Evolutionary conservation across 164 flowering plant species (phyloP).

Genomic region (Vitis amurensis): DNA sequence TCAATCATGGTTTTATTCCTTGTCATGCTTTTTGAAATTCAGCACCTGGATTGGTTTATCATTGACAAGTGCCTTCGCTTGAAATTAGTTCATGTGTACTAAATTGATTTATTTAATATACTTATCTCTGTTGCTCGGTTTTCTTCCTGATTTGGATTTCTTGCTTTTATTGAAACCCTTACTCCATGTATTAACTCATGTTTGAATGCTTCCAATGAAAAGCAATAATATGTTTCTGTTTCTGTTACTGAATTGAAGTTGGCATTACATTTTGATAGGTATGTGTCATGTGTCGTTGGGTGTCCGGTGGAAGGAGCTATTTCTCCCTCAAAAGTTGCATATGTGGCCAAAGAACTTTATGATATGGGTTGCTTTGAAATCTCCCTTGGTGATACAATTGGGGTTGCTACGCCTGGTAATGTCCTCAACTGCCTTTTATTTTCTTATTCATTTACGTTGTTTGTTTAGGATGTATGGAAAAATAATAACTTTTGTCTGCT

Average conservation of each 20-base stretch:
- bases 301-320: conserved; percentile 93
- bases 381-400: conserved; percentile 96
- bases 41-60: no score
- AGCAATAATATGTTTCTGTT: not conserved
- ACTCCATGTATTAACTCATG: no score
- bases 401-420: conserved; percentile 98
- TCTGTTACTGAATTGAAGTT: not conserved
- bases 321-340: conserved; percentile 82
- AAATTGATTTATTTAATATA: no score
- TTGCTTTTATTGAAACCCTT: no score
- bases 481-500: no score
- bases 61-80: no score
- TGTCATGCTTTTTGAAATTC: no score
- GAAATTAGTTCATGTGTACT: no score
- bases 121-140: no score
- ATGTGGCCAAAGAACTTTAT: conserved; percentile 83
- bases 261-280: conserved; percentile 40
- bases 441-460: not conserved
- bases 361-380: conserved; percentile 98
- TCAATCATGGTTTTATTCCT: no score
- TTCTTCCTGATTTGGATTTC: no score
- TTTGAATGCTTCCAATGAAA: not conserved
- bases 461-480: not conserved
- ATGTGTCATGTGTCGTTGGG: conserved; percentile 90
- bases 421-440: not conserved